phyloP scores from a whole-genome alignment of 1,284 basidiomycete species.

The Filobasidium uniguttulatum region DNA sequence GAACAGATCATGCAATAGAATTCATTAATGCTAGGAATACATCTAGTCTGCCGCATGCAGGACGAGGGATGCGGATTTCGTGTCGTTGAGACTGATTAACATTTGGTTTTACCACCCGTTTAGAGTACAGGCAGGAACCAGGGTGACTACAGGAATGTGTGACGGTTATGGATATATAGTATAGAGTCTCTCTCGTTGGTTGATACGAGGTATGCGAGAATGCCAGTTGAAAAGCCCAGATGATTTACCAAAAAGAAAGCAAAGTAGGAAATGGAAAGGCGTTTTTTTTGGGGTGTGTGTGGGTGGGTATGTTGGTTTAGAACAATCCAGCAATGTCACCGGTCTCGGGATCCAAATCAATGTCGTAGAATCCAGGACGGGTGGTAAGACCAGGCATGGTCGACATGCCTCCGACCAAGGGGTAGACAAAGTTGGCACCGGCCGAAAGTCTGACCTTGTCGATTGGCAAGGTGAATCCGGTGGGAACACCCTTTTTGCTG shows the following conservation, averaged over 20 bases:
- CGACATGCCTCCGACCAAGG: slow-evolving; percentile 85
- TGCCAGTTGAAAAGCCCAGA: background rate
- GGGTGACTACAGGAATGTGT: too few species aligned
- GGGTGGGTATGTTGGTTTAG: slow-evolving; percentile 16
- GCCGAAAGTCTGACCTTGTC: slow-evolving; percentile 76
- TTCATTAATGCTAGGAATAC: too few species aligned
- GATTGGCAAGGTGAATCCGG: slow-evolving; percentile 86
- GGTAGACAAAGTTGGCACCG: slow-evolving; percentile 92
- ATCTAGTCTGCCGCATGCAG: too few species aligned
- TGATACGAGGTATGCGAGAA: too few species aligned
- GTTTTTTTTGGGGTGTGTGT: background rate
- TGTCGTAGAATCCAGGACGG: slow-evolving; percentile 56
- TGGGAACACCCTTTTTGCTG: slow-evolving; percentile 76
- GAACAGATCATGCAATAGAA: too few species aligned
- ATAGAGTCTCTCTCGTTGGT: too few species aligned
- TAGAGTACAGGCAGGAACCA: too few species aligned
- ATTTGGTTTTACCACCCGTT: too few species aligned
- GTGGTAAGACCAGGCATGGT: slow-evolving; percentile 96
- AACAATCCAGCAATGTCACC: slow-evolving; percentile 37
- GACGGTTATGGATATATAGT: too few species aligned
- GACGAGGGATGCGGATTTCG: too few species aligned
- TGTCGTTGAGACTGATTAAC: too few species aligned
- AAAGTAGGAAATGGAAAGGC: background rate
- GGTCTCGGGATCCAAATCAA: slow-evolving; percentile 36
- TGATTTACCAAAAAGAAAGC: background rate